These are phyloP conservation scores for Evernia prunastri DNA, from an alignment of 495 filamentous ascomycete genomes.

Conservation along the genomic window DNA sequence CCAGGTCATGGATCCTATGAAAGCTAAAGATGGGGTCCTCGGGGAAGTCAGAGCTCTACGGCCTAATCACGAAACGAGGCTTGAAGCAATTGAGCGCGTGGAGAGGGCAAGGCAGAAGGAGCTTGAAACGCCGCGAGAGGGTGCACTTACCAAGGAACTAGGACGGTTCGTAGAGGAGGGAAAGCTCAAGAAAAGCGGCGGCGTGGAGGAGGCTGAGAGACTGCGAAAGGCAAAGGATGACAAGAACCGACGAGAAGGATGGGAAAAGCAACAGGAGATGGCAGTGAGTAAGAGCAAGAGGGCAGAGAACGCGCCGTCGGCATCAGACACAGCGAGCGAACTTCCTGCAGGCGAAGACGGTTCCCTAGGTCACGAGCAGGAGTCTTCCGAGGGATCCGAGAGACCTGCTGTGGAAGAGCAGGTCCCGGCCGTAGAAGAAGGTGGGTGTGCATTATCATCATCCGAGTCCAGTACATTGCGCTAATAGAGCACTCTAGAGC, in stretches of 20 bases:
- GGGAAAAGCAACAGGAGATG: constrained; percentile 58
- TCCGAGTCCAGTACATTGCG: background rate
- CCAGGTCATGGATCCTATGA: constrained; percentile 59
- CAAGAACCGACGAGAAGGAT: constrained; percentile 74
- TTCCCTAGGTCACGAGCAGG: constrained; percentile 10
- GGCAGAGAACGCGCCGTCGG: constrained; percentile 21
- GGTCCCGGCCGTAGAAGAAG: constrained; percentile 14
- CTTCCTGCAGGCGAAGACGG: constrained; percentile 32
- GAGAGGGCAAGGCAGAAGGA: constrained; percentile 86
- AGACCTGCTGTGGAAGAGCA: constrained; percentile 23
- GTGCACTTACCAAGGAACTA: constrained; percentile 84
- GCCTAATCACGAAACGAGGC: constrained; percentile 85
- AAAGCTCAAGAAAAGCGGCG: constrained; percentile 89
- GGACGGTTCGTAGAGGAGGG: constrained; percentile 84
- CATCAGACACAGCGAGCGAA: constrained; percentile 18
- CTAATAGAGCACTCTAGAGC: constrained; percentile 6
- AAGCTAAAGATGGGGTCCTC: constrained; percentile 83
- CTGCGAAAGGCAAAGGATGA: constrained; percentile 82
- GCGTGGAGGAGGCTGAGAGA: constrained; percentile 88
- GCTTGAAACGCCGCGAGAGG: constrained; percentile 66
- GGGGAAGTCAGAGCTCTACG: constrained; percentile 91
- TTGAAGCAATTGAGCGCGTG: constrained; percentile 92
- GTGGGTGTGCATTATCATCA: constrained; percentile 2
- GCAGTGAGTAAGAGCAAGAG: constrained; percentile 31
- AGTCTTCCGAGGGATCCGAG: constrained; percentile 23